A percentile compares a stretch with the other conserved stretches of the same genome.
Conservation (phyloP, 495 filamentous ascomycete species). For the Neurospora sp. region DNA sequence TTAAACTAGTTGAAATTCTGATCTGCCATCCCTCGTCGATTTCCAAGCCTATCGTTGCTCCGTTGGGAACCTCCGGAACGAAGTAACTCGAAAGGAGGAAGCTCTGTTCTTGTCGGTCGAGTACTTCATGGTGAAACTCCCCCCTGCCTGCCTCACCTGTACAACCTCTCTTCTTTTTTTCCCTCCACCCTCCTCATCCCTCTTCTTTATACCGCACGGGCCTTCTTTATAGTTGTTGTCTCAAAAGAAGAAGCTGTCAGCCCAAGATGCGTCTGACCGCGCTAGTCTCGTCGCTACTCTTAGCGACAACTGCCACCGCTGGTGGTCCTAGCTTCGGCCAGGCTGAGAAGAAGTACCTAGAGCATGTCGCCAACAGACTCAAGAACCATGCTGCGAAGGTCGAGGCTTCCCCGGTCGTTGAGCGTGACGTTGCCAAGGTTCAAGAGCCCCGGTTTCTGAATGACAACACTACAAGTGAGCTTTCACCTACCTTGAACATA, state of each 20-base stretch:
- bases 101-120: neutral
- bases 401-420: neutral
- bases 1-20: neutral
- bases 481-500: neutral
- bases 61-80: neutral
- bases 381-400: neutral
- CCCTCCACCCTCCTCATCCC: neutral
- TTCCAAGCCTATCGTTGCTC: neutral
- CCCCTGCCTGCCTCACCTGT: neutral
- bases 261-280: slow-evolving; percentile 22
- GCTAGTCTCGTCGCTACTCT: slow-evolving; percentile 16
- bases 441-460: slow-evolving; percentile 22
- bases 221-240: neutral
- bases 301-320: slow-evolving; percentile 15
- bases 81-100: neutral
- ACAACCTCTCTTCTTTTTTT: neutral
- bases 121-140: neutral
- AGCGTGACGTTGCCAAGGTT: neutral
- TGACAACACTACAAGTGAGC: slow-evolving; percentile 26
- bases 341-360: slow-evolving; percentile 23
- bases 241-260: slow-evolving; percentile 1
- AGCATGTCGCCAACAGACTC: slow-evolving; percentile 16
- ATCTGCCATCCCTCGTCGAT: neutral
- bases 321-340: slow-evolving; percentile 26
- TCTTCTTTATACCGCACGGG: neutral